Evolutionary conservation across 441 rosid species (phyloP).

Genomic region (Macaranga tanarius): DNA sequence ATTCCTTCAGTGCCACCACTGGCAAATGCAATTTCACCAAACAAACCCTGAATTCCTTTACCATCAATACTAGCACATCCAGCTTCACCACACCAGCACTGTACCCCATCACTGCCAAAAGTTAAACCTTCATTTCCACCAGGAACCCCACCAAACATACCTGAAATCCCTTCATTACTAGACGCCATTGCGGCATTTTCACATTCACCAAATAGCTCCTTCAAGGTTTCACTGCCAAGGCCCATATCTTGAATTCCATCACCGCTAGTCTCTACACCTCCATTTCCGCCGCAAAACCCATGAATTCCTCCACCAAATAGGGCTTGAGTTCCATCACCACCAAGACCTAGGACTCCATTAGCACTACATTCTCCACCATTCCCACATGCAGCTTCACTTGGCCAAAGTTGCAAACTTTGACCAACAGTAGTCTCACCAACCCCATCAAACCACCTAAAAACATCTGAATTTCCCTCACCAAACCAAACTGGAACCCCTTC

Average conservation of each 20-base stretch:
- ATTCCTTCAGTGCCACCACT: conserved; percentile 17
- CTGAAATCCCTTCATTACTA: conserved; percentile 24
- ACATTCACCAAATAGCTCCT: conserved; percentile 23
- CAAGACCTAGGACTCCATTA: conserved; percentile 13
- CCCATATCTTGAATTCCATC: conserved; percentile 24
- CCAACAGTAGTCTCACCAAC: conserved; percentile 26
- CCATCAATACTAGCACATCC: conserved; percentile 27
- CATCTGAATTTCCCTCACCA: conserved; percentile 22
- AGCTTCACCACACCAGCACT: conserved; percentile 31
- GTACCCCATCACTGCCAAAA: conserved; percentile 27
- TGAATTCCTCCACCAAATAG: conserved; percentile 27
- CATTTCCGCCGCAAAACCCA: conserved; percentile 17
- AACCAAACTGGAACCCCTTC: conserved; percentile 25
- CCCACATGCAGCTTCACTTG: conserved; percentile 20
- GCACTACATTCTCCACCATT: conserved; percentile 5
- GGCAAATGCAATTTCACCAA: conserved; percentile 31
- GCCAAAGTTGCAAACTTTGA: conserved; percentile 31
- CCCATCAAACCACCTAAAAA: conserved; percentile 32
- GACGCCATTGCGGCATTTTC: conserved; percentile 13
- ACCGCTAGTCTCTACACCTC: conserved; percentile 8
- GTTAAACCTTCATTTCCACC: conserved; percentile 10
- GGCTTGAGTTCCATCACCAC: conserved; percentile 22
- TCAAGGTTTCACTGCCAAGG: conserved; percentile 24
- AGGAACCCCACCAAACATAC: conserved; percentile 5
- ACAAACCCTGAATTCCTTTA: conserved; percentile 31